A percentile compares a stretch with the other conserved stretches of the same genome.
These are phyloP conservation scores for Pholiota adiposa DNA, from an alignment of 1,284 basidiomycete genomes.

Conservation along the genomic window DNA sequence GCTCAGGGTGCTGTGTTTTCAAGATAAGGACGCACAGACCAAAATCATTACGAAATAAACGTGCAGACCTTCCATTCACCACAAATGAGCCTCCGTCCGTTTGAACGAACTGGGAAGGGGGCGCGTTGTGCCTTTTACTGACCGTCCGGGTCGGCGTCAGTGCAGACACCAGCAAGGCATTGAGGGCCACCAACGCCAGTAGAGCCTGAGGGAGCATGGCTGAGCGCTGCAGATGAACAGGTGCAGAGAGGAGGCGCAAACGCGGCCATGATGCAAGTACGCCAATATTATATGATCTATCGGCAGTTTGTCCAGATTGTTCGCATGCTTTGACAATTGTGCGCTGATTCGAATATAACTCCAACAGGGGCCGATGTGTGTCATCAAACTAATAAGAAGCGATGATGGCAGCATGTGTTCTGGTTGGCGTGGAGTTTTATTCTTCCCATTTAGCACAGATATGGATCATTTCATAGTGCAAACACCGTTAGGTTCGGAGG, in stretches of 20 bases:
- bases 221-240: conserved; percentile 22
- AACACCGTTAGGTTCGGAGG: conserved; percentile 14
- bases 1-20: conserved; percentile 45
- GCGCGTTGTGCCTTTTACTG: conserved; percentile 19
- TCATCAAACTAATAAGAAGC: conserved; percentile 5
- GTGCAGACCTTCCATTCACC: conserved; percentile 52
- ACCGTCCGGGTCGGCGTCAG: conserved; percentile 27
- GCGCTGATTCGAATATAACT: conserved; percentile 1
- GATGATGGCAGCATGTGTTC: conserved; percentile 10
- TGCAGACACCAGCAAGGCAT: conserved; percentile 33
- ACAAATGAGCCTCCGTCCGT: conserved; percentile 47
- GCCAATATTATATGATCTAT: conserved; percentile 17
- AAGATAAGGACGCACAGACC: conserved; percentile 4
- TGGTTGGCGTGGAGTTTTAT: neutral
- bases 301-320: conserved; percentile 15
- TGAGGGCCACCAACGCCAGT: conserved; percentile 33
- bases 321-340: conserved; percentile 21
- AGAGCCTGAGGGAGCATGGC: conserved; percentile 34
- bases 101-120: conserved; percentile 43
- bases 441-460: conserved; percentile 12
- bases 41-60: neutral
- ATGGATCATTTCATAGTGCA: conserved; percentile 8
- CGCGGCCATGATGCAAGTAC: conserved; percentile 1
- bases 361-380: conserved; percentile 13
- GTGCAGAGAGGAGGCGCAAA: conserved; percentile 27